Percentiles rank a stretch among this genome's conserved stretches.
phyloP scores from a whole-genome alignment of 345 rosid species.

The Lepidium aucheri region DNA sequence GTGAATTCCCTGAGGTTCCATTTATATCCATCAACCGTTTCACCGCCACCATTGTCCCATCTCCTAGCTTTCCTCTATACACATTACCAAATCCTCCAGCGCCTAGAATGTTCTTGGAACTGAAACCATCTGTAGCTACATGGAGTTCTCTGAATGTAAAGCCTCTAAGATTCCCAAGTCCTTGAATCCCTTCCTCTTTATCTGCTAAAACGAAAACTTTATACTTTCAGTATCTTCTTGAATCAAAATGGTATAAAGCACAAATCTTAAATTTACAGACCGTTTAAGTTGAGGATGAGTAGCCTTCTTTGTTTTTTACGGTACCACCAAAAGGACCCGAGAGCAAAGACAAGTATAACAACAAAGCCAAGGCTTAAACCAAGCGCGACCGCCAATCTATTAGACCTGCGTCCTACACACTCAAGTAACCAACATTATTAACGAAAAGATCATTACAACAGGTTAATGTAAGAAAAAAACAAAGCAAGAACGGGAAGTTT shows the following conservation, averaged over 20 bases:
- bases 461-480: constrained; percentile 24
- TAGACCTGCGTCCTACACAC: constrained; percentile 39
- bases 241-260: background rate
- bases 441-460: background rate
- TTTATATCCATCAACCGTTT: constrained; percentile 72
- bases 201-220: constrained; percentile 31
- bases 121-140: constrained; percentile 64
- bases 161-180: constrained; percentile 69
- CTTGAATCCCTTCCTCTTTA: constrained; percentile 53
- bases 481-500: background rate
- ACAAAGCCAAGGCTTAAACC: constrained; percentile 54
- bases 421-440: constrained; percentile 15
- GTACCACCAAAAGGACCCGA: constrained; percentile 49
- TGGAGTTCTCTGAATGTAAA: constrained; percentile 85
- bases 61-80: constrained; percentile 81
- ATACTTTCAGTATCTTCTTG: background rate
- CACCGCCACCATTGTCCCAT: constrained; percentile 72
- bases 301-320: constrained; percentile 42
- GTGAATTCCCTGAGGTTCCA: constrained; percentile 75
- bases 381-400: constrained; percentile 56
- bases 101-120: constrained; percentile 80
- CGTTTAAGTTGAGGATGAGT: constrained; percentile 39
- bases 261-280: constrained; percentile 24
- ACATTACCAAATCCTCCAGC: constrained; percentile 96
- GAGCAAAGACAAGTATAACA: constrained; percentile 31